Conservation (phyloP, 2,329 filamentous ascomycete genomes). For the Trichophyton rubrum region DNA sequence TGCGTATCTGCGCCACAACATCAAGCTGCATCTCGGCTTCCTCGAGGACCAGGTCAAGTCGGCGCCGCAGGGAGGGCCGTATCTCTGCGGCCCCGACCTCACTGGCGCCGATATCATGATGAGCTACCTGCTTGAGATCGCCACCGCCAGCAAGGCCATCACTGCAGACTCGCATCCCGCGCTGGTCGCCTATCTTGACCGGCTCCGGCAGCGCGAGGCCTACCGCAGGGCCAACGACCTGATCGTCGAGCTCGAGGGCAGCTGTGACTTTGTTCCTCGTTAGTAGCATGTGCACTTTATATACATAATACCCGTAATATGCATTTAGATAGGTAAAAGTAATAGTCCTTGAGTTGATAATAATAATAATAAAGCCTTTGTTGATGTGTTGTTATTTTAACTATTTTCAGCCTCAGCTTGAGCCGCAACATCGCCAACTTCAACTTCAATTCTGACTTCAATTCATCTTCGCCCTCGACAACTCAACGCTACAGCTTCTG, state of each 20-base stretch:
- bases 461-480: no score
- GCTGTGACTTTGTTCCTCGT: neutral
- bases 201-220: slow-evolving; percentile 20
- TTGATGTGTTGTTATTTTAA: no score
- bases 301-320: neutral
- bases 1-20: slow-evolving; percentile 29
- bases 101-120: slow-evolving; percentile 38
- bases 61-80: slow-evolving; percentile 28
- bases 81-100: slow-evolving; percentile 33
- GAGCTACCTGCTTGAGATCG: slow-evolving; percentile 35
- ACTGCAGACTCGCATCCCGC: slow-evolving; percentile 27
- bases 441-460: no score
- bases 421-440: no score
- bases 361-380: no score
- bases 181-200: slow-evolving; percentile 17
- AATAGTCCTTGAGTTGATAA: no score
- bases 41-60: slow-evolving; percentile 35
- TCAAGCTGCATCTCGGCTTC: slow-evolving; percentile 32
- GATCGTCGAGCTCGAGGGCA: neutral
- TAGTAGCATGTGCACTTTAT: neutral
- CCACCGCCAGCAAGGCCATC: slow-evolving; percentile 22
- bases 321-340: neutral
- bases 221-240: slow-evolving; percentile 18
- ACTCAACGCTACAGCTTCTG: neutral
- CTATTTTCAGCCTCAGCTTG: no score